Base-by-base conservation (phyloP, 2,329 filamentous ascomycete species). In the Aspergillus nomiae region DNA sequence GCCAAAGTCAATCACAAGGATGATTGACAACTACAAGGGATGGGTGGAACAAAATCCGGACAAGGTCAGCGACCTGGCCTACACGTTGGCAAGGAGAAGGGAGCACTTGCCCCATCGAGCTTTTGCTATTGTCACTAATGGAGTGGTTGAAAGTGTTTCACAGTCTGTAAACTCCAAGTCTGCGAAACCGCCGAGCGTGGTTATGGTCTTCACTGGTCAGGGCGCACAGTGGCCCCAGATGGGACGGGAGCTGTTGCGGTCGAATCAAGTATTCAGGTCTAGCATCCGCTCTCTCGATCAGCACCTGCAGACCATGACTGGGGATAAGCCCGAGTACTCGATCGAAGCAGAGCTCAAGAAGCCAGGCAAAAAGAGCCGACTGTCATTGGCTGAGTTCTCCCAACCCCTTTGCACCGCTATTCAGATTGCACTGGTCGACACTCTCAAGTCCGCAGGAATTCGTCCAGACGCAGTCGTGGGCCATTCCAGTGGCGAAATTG, bases 221-320 rank as follows among this genome's bases (percentile, higher is more conserved):
- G 80, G 80, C 34, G 78, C 78, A 3, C 80, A 81, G 54, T 81
- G 78, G 77, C 59, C 65, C 0, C 72, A 73, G 8, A 82, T 82
- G 79, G 79, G 78, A 16, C 71, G 73, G 26, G 74, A 78, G 30
- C 70, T 82, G 0, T 48, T 81, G 16, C 19, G 10, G n/a, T 11
- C 19, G 45, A 46, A n/a, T 46, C 7, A 14, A 7, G n/a, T n/a
- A 14, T 46, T 46, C 45, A 14, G 45, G 7, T 30, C 54, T 19
- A 38, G 30, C 1, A 32, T 32, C 30, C 30, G 30, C 9, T 32
- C 30, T 32, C 30, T 32, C 30, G 30, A 32, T 32, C 30, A 32
- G 10, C 30, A 32, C 30, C 30, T 32, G 9, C 30, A 32, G 30
- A 32, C 30, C 30, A 32, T 32, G 9, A 10, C 30, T 10, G 30